Evolutionary conservation across 1,284 basidiomycete genomes (phyloP).

Genomic region (Tremellales sp.): DNA sequence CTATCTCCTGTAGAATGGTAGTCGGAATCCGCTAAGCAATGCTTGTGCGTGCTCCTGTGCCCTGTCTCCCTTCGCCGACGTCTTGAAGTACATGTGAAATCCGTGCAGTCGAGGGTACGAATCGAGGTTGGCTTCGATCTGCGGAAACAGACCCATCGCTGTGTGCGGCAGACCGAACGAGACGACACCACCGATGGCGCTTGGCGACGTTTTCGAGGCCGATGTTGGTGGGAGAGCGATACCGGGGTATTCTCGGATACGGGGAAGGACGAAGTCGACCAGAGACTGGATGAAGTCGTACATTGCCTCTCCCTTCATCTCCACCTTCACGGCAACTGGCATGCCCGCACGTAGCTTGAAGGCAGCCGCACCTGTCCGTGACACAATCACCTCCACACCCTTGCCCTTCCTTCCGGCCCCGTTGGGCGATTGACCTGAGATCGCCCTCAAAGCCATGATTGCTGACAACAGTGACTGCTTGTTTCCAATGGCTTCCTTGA

Average conservation of each 20-base stretch:
- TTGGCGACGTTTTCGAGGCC: conserved; percentile 56
- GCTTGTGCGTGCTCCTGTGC: conserved; percentile 82
- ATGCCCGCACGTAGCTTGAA: conserved; percentile 79
- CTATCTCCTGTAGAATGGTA: conserved; percentile 63
- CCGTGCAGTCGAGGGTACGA: conserved; percentile 77
- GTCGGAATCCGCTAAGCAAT: conserved; percentile 79
- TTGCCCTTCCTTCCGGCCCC: conserved; percentile 65
- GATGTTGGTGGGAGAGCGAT: conserved; percentile 67
- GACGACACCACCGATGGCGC: conserved; percentile 79
- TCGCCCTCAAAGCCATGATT: conserved; percentile 79
- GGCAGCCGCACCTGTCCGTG: conserved; percentile 73
- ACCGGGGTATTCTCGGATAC: conserved; percentile 85
- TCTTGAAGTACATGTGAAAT: conserved; percentile 87
- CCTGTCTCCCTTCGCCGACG: conserved; percentile 73
- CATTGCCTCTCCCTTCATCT: conserved; percentile 83
- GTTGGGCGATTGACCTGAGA: conserved; percentile 74
- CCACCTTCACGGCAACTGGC: conserved; percentile 84
- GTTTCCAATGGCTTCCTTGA: conserved; percentile 71
- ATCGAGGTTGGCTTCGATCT: conserved; percentile 88
- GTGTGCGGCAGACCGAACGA: conserved; percentile 77
- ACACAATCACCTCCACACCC: conserved; percentile 76
- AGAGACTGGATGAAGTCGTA: conserved; percentile 88
- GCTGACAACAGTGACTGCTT: conserved; percentile 74
- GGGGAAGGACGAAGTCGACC: conserved; percentile 89
- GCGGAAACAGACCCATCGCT: conserved; percentile 89